Evolutionary conservation across 345 rosid species (phyloP).

Genomic region (Pistacia vera): DNA sequence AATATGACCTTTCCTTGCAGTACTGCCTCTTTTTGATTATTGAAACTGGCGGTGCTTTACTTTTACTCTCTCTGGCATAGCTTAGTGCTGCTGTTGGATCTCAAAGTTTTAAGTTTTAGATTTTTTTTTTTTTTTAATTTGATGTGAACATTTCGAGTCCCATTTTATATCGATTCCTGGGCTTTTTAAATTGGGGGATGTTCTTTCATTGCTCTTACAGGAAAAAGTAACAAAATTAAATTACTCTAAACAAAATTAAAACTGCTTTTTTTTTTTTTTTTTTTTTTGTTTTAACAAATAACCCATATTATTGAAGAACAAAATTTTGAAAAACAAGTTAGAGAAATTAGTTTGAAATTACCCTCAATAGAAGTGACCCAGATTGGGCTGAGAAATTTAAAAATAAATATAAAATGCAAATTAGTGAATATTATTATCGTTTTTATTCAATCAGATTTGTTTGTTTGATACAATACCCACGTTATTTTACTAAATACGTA

Average conservation of each 20-base stretch:
- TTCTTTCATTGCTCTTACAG: not conserved
- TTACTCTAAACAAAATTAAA: no score
- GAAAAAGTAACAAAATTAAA: no score
- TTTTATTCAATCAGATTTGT: no score
- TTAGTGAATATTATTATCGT: no score
- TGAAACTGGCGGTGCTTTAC: slow-evolving; percentile 6
- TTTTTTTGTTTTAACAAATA: not conserved
- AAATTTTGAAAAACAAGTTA: no score
- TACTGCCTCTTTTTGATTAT: not conserved
- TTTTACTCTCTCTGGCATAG: not conserved
- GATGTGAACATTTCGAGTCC: not conserved
- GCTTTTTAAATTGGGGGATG: not conserved
- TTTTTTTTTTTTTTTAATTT: not conserved
- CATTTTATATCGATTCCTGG: not conserved
- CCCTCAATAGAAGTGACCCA: no score
- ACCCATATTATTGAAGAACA: no score
- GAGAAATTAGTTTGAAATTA: no score
- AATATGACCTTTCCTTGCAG: not conserved
- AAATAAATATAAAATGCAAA: no score
- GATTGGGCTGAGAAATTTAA: no score
- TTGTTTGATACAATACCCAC: no score
- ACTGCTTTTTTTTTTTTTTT: not conserved
- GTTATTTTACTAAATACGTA: no score
- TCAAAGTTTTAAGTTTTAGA: slow-evolving; percentile 6
- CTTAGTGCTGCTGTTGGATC: not conserved